Evolutionary conservation across 2,329 filamentous ascomycete genomes (phyloP).

Genomic region (Fusarium humuli): DNA sequence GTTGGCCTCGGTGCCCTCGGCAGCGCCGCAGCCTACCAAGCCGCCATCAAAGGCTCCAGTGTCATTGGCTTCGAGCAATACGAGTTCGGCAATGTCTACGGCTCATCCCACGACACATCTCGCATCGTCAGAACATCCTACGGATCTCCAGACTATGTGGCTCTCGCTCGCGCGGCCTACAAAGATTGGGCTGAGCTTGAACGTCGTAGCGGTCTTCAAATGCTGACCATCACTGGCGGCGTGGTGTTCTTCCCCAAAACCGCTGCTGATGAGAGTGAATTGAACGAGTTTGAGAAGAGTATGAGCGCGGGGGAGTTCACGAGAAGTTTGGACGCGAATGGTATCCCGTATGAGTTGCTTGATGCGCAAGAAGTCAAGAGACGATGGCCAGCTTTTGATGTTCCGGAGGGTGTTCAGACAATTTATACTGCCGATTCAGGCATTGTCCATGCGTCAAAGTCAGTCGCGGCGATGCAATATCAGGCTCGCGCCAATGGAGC

Average conservation of each 20-base stretch:
- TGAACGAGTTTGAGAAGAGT: constrained; percentile 21
- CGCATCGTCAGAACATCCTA: constrained; percentile 43
- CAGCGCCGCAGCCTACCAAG: constrained; percentile 16
- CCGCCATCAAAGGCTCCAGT: constrained; percentile 36
- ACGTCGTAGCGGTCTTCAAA: constrained; percentile 25
- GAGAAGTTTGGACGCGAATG: constrained; percentile 27
- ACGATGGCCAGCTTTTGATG: constrained; percentile 40
- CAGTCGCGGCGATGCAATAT: constrained; percentile 30
- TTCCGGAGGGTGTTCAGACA: constrained; percentile 19
- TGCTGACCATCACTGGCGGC: constrained; percentile 41
- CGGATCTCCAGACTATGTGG: constrained; percentile 39
- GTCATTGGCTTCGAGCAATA: constrained; percentile 45
- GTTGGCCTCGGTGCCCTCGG: constrained; percentile 16
- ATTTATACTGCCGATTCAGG: constrained; percentile 45
- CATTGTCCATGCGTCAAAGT: constrained; percentile 34
- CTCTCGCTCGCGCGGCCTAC: constrained; percentile 40
- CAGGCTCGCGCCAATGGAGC: constrained; percentile 23
- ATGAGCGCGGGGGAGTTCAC: constrained; percentile 9
- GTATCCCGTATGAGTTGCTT: constrained; percentile 38
- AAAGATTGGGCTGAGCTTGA: constrained; percentile 43
- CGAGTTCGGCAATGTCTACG: constrained; percentile 42
- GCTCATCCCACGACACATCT: constrained; percentile 44
- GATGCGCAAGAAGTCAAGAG: constrained; percentile 17
- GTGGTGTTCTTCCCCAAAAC: constrained; percentile 39
- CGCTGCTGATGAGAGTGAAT: neutral